phyloP scores from a whole-genome alignment of 2,329 filamentous ascomycete species.

The Aspergillus novofumigatus region DNA sequence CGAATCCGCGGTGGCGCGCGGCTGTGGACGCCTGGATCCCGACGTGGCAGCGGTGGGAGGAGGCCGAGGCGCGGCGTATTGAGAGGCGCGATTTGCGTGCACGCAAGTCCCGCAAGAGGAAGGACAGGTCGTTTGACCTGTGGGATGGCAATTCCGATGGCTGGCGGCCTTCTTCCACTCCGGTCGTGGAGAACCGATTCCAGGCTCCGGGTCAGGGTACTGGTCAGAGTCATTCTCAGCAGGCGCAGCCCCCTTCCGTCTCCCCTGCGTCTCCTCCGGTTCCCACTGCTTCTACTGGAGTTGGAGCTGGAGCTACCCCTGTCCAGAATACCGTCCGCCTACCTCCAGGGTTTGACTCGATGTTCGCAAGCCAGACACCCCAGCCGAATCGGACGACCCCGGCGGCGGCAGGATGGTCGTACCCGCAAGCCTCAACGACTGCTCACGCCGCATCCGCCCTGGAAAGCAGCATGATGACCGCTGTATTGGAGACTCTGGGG shows the following conservation, averaged over 20 bases:
- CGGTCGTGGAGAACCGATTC: neutral
- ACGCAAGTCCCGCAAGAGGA: slow-evolving; percentile 23
- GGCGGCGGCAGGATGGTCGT: neutral
- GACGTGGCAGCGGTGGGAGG: slow-evolving; percentile 38
- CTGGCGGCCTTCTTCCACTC: slow-evolving; percentile 6
- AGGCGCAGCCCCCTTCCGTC: neutral
- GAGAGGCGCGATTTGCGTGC: slow-evolving; percentile 34
- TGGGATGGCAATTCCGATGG: slow-evolving; percentile 7
- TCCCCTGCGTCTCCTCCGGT: neutral
- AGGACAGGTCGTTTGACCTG: slow-evolving; percentile 15
- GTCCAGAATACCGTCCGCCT: slow-evolving; percentile 24
- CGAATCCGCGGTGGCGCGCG: slow-evolving; percentile 36
- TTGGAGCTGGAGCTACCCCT: slow-evolving; percentile 4
- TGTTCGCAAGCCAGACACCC: slow-evolving; percentile 28
- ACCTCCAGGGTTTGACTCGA: slow-evolving; percentile 37
- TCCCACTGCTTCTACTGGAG: neutral
- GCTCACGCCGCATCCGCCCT: slow-evolving; percentile 11
- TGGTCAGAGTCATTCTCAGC: neutral
- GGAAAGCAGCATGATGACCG: slow-evolving; percentile 26
- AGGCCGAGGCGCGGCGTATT: slow-evolving; percentile 34
- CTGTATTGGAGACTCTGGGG: slow-evolving; percentile 33
- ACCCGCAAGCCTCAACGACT: slow-evolving; percentile 5
- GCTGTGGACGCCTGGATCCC: slow-evolving; percentile 41
- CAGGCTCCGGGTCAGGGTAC: neutral
- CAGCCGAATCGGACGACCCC: neutral